Evolutionary conservation across 441 rosid species (phyloP), one percentile per base, ranked within the genome.

Genomic region (Erodium texanum): DNA sequence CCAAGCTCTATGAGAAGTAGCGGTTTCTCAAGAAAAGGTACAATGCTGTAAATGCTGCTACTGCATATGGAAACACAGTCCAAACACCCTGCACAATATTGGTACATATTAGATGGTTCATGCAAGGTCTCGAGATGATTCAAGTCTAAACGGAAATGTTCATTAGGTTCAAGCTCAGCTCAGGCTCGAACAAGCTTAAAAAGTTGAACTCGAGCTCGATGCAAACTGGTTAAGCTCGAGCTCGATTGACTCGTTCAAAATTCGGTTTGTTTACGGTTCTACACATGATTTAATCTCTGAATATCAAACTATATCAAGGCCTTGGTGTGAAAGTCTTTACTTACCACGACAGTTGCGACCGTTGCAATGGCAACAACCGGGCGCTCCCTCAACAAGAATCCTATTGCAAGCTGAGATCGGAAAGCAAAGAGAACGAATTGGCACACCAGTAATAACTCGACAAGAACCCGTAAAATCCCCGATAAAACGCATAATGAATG

Each of bases 321-420:
- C 32, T 4, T 15, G 32, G 20, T 15, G 24, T 18, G 52, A 18
- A 59, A 68, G 62, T 69, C 29, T 65, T 36, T 62, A 34, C 69
- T 82, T 78, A 89, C 96, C 88, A 89, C 93, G 34, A 71, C 89
- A 14, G 96, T 84, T 32, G 95, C 95, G 7, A 89, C 93, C 3
- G 93, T 79, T 56, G 95, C 92, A 59, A 92, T 73, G 66, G 95
- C 93, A 75, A 87, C 82, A 50, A 88, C 71, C 19, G 96, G 95
- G 12, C 86, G 81, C 77, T 88, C 87, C 76, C 96, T 85, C 76
- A 86, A 71, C 23, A 89, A 70, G 78, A 85, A 88, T 67, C 96
- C 98, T 54, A 88, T 84, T 27, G 77, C 82, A 14, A 92, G 76
- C 93, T 92, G 84, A 54, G 70, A 18, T 75, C 68, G 52, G 56